Evolutionary conservation across 2,329 filamentous ascomycete species (phyloP).

Genomic region (Periconia sp.): DNA sequence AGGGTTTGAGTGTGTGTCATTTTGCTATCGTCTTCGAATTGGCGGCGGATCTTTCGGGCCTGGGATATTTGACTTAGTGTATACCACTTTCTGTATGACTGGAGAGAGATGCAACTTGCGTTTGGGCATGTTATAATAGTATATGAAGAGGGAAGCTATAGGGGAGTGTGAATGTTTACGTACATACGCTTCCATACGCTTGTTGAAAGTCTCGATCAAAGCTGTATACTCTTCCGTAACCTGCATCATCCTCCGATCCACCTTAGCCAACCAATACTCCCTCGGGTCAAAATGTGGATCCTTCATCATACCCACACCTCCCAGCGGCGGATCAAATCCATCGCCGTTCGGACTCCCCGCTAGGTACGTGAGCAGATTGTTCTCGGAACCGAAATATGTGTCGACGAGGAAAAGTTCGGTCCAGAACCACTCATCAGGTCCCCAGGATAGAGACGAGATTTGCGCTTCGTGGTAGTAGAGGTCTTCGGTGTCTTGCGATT

Average conservation of each 20-base stretch:
- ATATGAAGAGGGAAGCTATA: not conserved
- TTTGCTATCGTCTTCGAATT: slow-evolving; percentile 11
- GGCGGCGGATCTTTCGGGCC: not conserved
- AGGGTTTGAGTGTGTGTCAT: slow-evolving; percentile 14
- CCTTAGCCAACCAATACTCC: slow-evolving; percentile 15
- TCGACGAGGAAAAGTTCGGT: slow-evolving; percentile 20
- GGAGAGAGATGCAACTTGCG: not conserved
- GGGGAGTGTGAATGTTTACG: not conserved
- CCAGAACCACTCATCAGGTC: slow-evolving; percentile 19
- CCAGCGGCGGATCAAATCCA: slow-evolving; percentile 14
- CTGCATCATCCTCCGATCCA: slow-evolving; percentile 11
- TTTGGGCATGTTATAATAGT: too few species aligned
- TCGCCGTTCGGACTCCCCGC: not conserved
- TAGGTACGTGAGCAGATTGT: slow-evolving; percentile 7
- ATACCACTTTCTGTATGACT: not conserved
- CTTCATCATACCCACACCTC: slow-evolving; percentile 5
- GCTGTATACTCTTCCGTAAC: slow-evolving; percentile 13
- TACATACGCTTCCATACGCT: slow-evolving; percentile 22
- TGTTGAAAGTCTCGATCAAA: slow-evolving; percentile 17
- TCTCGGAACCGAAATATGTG: slow-evolving; percentile 20
- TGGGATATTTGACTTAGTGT: not conserved
- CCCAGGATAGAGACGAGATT: slow-evolving; percentile 18
- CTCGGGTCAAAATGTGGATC: slow-evolving; percentile 14
- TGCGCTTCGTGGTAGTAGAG: slow-evolving; percentile 20
- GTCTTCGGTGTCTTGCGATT: slow-evolving; percentile 8